phyloP scores from a whole-genome alignment of 192 early-diverging fungal genomes.

The Umbelopsis isabellina region DNA sequence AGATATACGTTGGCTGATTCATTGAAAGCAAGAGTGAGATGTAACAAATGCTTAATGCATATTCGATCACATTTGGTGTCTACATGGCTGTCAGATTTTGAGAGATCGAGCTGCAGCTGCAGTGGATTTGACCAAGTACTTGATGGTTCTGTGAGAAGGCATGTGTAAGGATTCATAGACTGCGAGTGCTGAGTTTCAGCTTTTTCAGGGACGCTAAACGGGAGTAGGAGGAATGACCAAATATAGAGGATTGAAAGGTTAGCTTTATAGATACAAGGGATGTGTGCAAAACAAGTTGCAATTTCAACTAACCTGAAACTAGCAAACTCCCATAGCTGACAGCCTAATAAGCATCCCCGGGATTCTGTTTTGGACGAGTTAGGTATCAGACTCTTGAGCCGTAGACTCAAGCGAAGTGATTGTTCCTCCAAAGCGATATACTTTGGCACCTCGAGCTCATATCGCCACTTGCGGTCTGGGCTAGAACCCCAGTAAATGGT shows the following conservation, averaged over 20 bases:
- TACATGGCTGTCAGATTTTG: not conserved
- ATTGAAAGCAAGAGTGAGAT: constrained; percentile 19
- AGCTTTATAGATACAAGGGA: not conserved
- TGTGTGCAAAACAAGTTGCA: not conserved
- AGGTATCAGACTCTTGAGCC: not conserved
- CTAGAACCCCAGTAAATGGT: constrained; percentile 23
- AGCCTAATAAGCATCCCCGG: constrained; percentile 10
- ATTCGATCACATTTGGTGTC: constrained; percentile 8
- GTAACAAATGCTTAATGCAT: constrained; percentile 21
- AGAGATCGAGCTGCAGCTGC: not conserved
- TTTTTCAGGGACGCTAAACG: constrained; percentile 15
- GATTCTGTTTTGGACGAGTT: not conserved
- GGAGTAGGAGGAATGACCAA: not conserved
- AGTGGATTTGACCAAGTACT: constrained; percentile 18
- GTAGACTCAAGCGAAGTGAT: not conserved
- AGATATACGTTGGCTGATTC: constrained; percentile 3
- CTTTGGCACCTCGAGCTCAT: constrained; percentile 22
- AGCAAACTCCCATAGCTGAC: constrained; percentile 26
- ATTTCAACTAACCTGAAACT: constrained; percentile 14
- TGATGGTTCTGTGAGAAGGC: constrained; percentile 10
- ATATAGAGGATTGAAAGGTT: not conserved
- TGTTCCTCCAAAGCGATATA: constrained; percentile 2
- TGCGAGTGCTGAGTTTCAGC: constrained; percentile 14
- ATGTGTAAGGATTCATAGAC: constrained; percentile 10
- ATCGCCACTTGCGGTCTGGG: constrained; percentile 18